These are phyloP conservation scores for Lichtheimia ramosa DNA, from an alignment of 371 early-diverging fungal genomes.

Conservation along the genomic window DNA sequence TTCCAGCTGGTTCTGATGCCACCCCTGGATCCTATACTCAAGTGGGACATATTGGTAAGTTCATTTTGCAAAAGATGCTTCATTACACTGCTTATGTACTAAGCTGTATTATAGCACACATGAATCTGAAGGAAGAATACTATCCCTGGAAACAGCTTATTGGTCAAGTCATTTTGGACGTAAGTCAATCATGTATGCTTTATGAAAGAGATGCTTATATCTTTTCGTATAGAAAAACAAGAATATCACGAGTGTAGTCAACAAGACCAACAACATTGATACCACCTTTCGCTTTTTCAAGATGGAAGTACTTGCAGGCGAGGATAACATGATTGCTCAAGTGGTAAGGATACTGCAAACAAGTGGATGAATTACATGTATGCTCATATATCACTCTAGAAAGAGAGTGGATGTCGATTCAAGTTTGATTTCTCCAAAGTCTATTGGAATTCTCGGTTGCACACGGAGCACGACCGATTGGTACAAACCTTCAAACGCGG, in stretches of 20 bases:
- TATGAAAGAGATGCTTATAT: not conserved
- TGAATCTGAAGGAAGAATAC: conserved; percentile 92
- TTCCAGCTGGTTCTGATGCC: conserved; percentile 80
- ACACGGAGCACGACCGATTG: conserved; percentile 93
- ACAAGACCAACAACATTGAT: conserved; percentile 94
- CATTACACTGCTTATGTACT: not conserved
- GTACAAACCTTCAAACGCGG: conserved; percentile 73
- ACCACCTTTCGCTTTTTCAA: conserved; percentile 94
- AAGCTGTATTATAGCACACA: conserved; percentile 67
- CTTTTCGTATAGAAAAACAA: conserved; percentile 75
- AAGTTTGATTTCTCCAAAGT: conserved; percentile 96
- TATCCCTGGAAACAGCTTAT: conserved; percentile 89
- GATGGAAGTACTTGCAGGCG: conserved; percentile 96
- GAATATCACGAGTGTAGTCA: conserved; percentile 91
- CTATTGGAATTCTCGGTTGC: conserved; percentile 99
- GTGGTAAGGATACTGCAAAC: conserved; percentile 55
- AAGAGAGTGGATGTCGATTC: conserved; percentile 91
- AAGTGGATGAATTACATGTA: not conserved
- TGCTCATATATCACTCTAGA: conserved; percentile 38
- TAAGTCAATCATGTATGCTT: conserved; percentile 27
- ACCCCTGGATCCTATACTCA: conserved; percentile 91
- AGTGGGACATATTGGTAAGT: conserved; percentile 92
- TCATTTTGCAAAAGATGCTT: not conserved
- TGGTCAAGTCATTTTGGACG: conserved; percentile 94
- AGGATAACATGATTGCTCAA: conserved; percentile 81